A percentile compares a stretch with the other conserved stretches of the same genome.
These are phyloP conservation scores for Leccinum disarticulatum DNA, from an alignment of 768 basidiomycete species.

Conservation along the genomic window DNA sequence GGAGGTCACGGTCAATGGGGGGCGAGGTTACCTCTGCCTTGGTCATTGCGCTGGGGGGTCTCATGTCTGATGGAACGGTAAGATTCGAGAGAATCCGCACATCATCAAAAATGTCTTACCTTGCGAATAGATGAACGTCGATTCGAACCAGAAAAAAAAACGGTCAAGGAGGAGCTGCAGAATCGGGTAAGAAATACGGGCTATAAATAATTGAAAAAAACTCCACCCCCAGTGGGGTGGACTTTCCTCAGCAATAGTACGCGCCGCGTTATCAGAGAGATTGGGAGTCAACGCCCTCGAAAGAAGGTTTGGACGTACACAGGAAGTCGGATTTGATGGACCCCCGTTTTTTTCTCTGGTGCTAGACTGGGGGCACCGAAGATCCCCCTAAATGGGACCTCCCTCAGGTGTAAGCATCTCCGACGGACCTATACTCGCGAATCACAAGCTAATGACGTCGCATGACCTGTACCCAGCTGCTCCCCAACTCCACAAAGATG, in stretches of 20 bases:
- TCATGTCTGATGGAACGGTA: background rate
- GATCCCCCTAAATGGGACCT: slow-evolving; percentile 11
- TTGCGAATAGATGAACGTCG: background rate
- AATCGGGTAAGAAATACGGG: background rate
- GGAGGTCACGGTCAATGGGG: background rate
- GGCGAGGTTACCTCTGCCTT: background rate
- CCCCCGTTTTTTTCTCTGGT: background rate
- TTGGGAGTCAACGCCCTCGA: slow-evolving; percentile 3
- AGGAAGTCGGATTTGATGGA: background rate
- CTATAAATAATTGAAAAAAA: slow-evolving; percentile 5
- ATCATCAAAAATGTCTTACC: background rate
- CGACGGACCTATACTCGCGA: no score
- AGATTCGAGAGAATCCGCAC: background rate
- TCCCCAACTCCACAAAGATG: no score
- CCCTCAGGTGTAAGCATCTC: background rate
- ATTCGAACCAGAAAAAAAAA: background rate
- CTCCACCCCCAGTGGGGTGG: background rate
- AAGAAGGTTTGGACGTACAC: background rate
- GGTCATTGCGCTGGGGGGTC: background rate
- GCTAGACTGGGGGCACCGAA: background rate
- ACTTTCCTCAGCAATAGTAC: background rate
- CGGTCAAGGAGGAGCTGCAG: background rate
- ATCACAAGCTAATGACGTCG: background rate
- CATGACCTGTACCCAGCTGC: no score
- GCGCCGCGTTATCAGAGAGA: background rate